These are phyloP conservation scores for Platanus orientalis DNA, from an alignment of 164 flowering plant species.

Conservation along the genomic window DNA sequence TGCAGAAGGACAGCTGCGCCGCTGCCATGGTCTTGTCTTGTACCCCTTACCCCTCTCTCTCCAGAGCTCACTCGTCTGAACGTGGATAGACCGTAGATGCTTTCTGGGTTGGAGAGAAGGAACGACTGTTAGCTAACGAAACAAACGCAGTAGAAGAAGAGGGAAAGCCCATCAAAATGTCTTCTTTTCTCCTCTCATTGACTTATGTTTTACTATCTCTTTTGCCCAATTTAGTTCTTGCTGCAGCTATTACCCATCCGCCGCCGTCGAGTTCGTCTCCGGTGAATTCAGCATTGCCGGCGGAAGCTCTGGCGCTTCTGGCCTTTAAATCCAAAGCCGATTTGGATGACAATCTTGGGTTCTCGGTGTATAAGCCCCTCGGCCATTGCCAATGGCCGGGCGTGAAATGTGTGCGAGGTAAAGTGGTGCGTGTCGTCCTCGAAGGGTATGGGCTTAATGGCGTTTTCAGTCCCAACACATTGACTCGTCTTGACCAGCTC, in stretches of 20 bases:
- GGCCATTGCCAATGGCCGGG: slow-evolving; percentile 69
- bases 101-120: too few species aligned
- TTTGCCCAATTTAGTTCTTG: neutral
- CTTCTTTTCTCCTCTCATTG: neutral
- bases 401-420: slow-evolving; percentile 41
- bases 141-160: too few species aligned
- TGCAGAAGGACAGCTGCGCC: too few species aligned
- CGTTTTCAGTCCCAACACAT: slow-evolving; percentile 41
- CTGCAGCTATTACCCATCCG: neutral
- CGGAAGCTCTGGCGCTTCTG: slow-evolving; percentile 58
- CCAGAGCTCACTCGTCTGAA: too few species aligned
- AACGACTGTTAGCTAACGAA: too few species aligned
- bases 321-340: slow-evolving; percentile 68
- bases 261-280: slow-evolving; percentile 3
- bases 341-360: slow-evolving; percentile 32
- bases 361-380: slow-evolving; percentile 24
- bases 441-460: slow-evolving; percentile 46
- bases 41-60: too few species aligned
- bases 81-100: too few species aligned
- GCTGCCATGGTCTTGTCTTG: too few species aligned
- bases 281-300: neutral
- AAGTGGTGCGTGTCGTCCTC: slow-evolving; percentile 51
- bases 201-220: neutral
- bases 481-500: slow-evolving; percentile 64
- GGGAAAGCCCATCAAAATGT: too few species aligned